Base-by-base conservation (phyloP, 2,329 filamentous ascomycete genomes). In the Tolypocladium album region DNA sequence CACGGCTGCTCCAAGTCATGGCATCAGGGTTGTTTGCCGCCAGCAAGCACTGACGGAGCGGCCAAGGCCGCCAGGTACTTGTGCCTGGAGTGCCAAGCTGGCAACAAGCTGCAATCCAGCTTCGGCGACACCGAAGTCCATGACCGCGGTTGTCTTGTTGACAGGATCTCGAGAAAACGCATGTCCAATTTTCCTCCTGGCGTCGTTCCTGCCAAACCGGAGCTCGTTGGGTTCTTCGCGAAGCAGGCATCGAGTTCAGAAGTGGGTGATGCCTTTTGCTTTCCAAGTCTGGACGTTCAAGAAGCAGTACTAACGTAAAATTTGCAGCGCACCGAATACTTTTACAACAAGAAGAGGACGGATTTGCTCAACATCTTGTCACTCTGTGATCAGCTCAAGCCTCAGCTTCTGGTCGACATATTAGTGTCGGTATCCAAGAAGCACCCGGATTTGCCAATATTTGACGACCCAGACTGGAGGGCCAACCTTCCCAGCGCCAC, bases 381-480 rank as follows among this genome's bases (percentile, higher is more conserved):
- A 3, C 71, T 78, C 43, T 75, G 74, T 61, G 74, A 78, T 56
- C 74, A 75, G 60, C 65, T 78, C 17, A 68, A 72, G 31, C 74
- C 76, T 2, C 73, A 75, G 40, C 72, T 78, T 13, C 68, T 79
- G 2, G 69, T 72, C 17, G 74, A 78, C 56, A 61, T 79, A 5
- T 68, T 78, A 34, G 72, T 76, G 11, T 76, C 75, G 3, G 70
- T 77, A n/a, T 74, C 76, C 9, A 75, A 71, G 60, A 74, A 69
- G 55, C 75, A 78, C 47, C 73, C 75, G 0, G 70, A 74, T n/a
- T 67, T 78, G 3, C 75, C 75, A 27, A 72, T 78, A 4, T 78
- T 78, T 60, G 66, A 72, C 61, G 72, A 72, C 0, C 75, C 76
- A 8, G 72, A 76, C 60, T 78, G 76, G 76, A 69, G 72, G 38